These are phyloP conservation scores for Suillus ampliporus DNA, from an alignment of 768 basidiomycete species.

Conservation along the genomic window DNA sequence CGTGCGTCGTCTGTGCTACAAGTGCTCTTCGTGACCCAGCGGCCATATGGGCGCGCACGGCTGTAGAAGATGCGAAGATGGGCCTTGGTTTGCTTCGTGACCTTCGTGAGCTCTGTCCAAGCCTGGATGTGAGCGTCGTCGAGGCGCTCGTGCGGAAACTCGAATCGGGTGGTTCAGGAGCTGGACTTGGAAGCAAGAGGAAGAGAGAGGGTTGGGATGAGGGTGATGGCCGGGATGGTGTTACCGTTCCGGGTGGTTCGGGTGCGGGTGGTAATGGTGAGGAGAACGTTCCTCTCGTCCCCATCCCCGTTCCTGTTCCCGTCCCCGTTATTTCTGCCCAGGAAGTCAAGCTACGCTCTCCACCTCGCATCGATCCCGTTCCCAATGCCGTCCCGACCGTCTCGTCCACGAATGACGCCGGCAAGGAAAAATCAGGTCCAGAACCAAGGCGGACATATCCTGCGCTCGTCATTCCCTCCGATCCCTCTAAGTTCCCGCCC, in stretches of 20 bases:
- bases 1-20: constrained; percentile 68
- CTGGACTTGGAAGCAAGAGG: background rate
- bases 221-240: constrained; percentile 3
- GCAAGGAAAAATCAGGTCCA: background rate
- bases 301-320: background rate
- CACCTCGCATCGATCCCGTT: background rate
- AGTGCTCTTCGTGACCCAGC: constrained; percentile 59
- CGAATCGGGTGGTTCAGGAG: background rate
- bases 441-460: constrained; percentile 1
- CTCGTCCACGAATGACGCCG: background rate
- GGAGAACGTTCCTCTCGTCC: background rate
- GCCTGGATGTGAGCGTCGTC: constrained; percentile 9
- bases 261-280: background rate
- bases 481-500: background rate
- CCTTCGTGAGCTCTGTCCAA: constrained; percentile 10
- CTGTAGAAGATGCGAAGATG: constrained; percentile 50
- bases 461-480: constrained; percentile 1
- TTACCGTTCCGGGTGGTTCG: background rate
- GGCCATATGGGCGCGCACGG: constrained; percentile 52
- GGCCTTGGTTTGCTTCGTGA: constrained; percentile 52
- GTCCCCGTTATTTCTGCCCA: background rate
- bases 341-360: background rate
- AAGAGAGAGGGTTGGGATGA: constrained; percentile 7
- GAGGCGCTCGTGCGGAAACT: constrained; percentile 4
- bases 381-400: background rate